Base-by-base conservation (phyloP, 1,284 basidiomycete genomes). In the Marasmius oreades region DNA sequence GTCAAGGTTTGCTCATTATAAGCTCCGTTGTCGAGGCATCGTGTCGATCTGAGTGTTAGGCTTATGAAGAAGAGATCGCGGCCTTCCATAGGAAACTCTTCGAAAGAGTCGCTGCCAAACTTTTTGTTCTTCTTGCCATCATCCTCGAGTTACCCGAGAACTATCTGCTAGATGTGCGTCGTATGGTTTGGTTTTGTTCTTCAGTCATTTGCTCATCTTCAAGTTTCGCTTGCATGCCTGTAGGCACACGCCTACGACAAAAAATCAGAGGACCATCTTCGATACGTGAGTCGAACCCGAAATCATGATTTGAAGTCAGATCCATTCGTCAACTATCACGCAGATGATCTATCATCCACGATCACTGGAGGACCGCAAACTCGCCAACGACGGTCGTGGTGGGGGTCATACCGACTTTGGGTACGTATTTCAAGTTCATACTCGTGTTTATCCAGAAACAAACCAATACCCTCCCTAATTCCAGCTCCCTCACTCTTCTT, bases 111-210 rank as follows among this genome's bases (percentile, higher is more conserved):
- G 57, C 66, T 18, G 51, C 53, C 24, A 64, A 61, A 37, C 54
- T 69, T 1, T 59, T 66, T 39, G 54, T 66, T 18, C 59, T 69
- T 18, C 57, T 68, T 33, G 64, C 67, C 7, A 66, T 68, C 36
- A 61, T 66, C 33, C 57, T 69, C 3, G 66, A 69, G 46, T 64
- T 69, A 20, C 67, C 67, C 10, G 66, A 68, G 42, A 48, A 67
- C n/a, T 64, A 67, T 46, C 66, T 69, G 31, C 59, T 64, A 8
- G 54, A 67, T 18, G 36, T 44, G 7, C 10, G 39, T 42, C 39
- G 39, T n/a, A 8, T 6, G 23, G n/a, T 26, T 1, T 24, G n/a
- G 7, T 14, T n/a, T 6, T 1, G 2, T 14, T 12, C 28, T 23
- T 23, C 10, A 31, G 10, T 14, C 10, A 47, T 5, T n/a, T 47